Base-by-base conservation (phyloP, 2,329 filamentous ascomycete species). In the Colletotrichum spaethianum region DNA sequence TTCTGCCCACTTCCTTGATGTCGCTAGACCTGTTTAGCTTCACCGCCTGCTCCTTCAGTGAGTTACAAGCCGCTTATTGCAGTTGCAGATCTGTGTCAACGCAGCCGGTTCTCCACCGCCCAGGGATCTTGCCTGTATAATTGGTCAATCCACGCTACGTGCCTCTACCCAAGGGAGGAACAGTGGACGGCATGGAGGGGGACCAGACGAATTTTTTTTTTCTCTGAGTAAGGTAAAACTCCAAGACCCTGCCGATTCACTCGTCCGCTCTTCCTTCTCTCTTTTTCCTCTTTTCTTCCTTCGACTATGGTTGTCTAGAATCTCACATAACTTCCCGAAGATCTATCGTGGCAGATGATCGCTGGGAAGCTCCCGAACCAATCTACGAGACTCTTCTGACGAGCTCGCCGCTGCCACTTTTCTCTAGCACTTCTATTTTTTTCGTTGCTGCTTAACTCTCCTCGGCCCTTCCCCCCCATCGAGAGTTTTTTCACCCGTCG, bases 311-410 rank as follows among this genome's bases (percentile, higher is more conserved):
- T 68, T 61, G 53, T 66, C 61, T 74, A 71, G 67, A 69, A 67
- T 42, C 55, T 69, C 62, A 57, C 56, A 56, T 61, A 53, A 62
- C 72, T 74, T 73, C 73, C 72, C 73, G 69, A 73, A 71, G 73
- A 74, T 74, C 73, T 74, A 73, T 74, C 71, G 72, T 73, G 64
- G 73, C 73, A 74, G 73, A 74, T 74, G 73, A 74, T 74, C 73
- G 67, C 73, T 74, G 73, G 73, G 73, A 74, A 74, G 72, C 65
- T 74, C 60, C 72, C 63, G 72, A 63, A 62, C 44, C 63, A 62
- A 38, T 63, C 23, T 31, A 53, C 72, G 72, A 74, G 73, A 72
- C 67, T 72, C 72, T 72, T 46, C 46, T 60, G 60, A 72, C 72
- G 64, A 74, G 68, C 59, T 72, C 64, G 66, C 72, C 60, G 60